A percentile compares a stretch with the other conserved stretches of the same genome.
These are phyloP conservation scores for Aspergillus brunneoviolaceus DNA, from an alignment of 2,329 filamentous ascomycete species.

Conservation along the genomic window DNA sequence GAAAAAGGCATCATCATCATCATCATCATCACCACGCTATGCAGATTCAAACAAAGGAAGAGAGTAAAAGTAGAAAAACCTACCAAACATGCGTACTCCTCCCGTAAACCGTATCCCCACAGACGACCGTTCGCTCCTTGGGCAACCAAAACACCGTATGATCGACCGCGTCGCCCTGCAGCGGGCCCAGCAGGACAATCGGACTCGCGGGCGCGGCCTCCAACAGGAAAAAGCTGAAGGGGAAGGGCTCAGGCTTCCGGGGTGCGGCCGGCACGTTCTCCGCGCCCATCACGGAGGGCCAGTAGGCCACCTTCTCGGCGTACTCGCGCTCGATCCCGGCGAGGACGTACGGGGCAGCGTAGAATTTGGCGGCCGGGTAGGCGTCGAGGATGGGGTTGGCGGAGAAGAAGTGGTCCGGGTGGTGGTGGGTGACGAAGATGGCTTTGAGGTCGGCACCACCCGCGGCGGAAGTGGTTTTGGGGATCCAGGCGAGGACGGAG, in stretches of 20 bases:
- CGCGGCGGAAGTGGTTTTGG: conserved; percentile 18
- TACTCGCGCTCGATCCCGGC: conserved; percentile 36
- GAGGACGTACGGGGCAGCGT: conserved; percentile 29
- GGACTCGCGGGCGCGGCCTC: conserved; percentile 24
- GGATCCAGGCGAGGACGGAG: conserved; percentile 29
- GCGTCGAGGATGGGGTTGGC: conserved; percentile 33
- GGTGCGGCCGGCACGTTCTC: conserved; percentile 30
- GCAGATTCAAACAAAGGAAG: background rate
- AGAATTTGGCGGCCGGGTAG: conserved; percentile 23
- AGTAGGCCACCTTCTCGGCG: conserved; percentile 34
- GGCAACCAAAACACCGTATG: conserved; percentile 34
- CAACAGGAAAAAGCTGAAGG: conserved; percentile 30
- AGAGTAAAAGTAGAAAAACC: background rate
- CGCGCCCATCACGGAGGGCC: conserved; percentile 27
- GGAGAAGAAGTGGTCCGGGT: conserved; percentile 36
- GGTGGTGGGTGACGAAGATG: conserved; percentile 37
- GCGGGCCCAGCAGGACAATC: conserved; percentile 29
- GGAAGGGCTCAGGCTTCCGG: conserved; percentile 27
- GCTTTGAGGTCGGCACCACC: conserved; percentile 23
- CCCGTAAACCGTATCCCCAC: conserved; percentile 32
- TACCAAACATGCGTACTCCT: conserved; percentile 34
- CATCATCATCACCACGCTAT: too few species aligned
- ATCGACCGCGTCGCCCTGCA: conserved; percentile 35
- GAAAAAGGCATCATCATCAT: too few species aligned
- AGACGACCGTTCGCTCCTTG: conserved; percentile 25